These are phyloP conservation scores for Aspergillus leporis DNA, from an alignment of 495 filamentous ascomycete species.

Conservation along the genomic window DNA sequence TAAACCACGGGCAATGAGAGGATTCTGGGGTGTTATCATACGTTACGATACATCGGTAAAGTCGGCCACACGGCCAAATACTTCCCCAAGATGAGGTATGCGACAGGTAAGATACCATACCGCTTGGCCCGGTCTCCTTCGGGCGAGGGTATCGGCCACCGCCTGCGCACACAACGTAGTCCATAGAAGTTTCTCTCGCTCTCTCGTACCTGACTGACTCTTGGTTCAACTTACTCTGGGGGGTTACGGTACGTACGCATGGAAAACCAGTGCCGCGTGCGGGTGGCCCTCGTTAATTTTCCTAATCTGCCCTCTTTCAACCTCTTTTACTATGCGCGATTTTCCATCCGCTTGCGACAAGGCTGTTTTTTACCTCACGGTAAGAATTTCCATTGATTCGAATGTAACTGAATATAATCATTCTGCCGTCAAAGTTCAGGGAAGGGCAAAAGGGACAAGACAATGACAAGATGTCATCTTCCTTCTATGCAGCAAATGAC, in stretches of 20 bases:
- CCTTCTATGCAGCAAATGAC: constrained; percentile 1
- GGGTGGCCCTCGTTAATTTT: constrained; percentile 31
- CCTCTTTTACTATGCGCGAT: constrained; percentile 26
- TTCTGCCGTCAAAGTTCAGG: constrained; percentile 5
- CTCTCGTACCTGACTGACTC: not conserved
- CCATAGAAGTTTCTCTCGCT: not conserved
- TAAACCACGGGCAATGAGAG: constrained; percentile 7
- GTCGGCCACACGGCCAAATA: constrained; percentile 13
- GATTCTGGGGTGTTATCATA: constrained; percentile 5
- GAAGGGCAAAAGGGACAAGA: constrained; percentile 16
- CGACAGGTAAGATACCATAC: constrained; percentile 1
- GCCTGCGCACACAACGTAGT: too few species aligned
- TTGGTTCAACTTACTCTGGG: too few species aligned
- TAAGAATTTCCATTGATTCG: constrained; percentile 9
- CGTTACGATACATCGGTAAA: constrained; percentile 8
- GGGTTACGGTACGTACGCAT: not conserved
- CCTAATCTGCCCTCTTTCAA: constrained; percentile 12
- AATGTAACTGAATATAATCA: constrained; percentile 15
- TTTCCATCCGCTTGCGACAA: constrained; percentile 19
- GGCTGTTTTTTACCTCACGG: not conserved
- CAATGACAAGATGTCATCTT: constrained; percentile 18
- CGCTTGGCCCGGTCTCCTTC: not conserved
- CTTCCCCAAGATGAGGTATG: not conserved
- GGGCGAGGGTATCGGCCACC: not conserved
- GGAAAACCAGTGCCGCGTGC: constrained; percentile 20